phyloP scores from a whole-genome alignment of 306 rosid genomes.

The Trifolium fragiferum region DNA sequence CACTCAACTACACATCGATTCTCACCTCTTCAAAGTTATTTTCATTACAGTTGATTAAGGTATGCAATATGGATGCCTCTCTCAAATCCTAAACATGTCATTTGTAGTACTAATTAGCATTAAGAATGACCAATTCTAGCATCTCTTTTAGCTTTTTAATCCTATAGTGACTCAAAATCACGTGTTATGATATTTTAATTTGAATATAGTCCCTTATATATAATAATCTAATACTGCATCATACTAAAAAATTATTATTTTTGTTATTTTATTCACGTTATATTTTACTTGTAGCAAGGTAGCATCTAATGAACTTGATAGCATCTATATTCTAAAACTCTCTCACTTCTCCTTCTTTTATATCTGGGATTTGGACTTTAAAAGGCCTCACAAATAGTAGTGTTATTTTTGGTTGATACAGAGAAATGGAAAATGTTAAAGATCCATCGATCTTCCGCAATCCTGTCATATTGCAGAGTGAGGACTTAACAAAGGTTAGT shows the following conservation, averaged over 20 bases:
- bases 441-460: conserved; percentile 28
- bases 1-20: background rate
- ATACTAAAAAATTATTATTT: background rate
- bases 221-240: background rate
- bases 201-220: background rate
- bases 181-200: background rate
- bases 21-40: background rate
- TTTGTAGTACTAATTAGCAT: background rate
- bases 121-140: background rate
- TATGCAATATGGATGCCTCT: background rate
- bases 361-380: background rate
- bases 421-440: conserved; percentile 46
- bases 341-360: background rate
- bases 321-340: background rate
- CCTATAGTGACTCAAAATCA: background rate
- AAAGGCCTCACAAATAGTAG: background rate
- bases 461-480: conserved; percentile 50
- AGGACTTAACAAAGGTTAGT: conserved; percentile 44
- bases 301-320: background rate
- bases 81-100: background rate
- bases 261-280: background rate
- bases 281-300: background rate
- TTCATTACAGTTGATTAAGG: background rate
- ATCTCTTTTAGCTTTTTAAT: background rate
- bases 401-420: conserved; percentile 7